Conservation (phyloP, 176 grass and related monocot species). For the Saccharum officinarum region DNA sequence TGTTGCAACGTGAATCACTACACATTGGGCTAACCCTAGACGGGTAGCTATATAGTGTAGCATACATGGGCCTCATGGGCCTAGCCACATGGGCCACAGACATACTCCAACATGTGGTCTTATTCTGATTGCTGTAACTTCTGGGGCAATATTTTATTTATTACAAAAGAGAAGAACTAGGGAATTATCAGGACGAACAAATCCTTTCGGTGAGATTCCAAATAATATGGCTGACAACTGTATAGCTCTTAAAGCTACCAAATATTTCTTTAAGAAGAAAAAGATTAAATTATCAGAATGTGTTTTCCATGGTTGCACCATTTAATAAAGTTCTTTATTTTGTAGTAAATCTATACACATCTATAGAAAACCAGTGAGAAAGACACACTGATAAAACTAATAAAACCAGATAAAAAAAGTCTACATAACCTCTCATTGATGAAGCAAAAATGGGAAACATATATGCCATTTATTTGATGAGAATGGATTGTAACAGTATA, state of each 20-base stretch:
- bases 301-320: not conserved
- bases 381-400: not conserved
- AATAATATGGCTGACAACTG: conserved; percentile 23
- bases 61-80: too few species aligned
- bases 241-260: not conserved
- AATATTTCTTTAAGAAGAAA: not conserved
- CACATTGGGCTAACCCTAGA: too few species aligned
- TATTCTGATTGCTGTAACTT: conserved; percentile 57
- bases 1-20: too few species aligned
- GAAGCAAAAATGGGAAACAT: not conserved
- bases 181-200: conserved; percentile 46
- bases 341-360: not conserved
- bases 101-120: conserved; percentile 3
- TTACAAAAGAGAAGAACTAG: conserved; percentile 54
- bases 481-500: not conserved
- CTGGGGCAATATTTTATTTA: conserved; percentile 53
- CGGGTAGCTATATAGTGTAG: too few species aligned
- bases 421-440: not conserved
- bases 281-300: not conserved
- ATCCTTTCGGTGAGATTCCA: conserved; percentile 67
- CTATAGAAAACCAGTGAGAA: not conserved
- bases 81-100: too few species aligned
- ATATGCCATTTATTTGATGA: not conserved
- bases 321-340: not conserved
- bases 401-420: not conserved